Evolutionary conservation across 148 eudicot species (phyloP).

Genomic region (Rhododendron simsii): DNA sequence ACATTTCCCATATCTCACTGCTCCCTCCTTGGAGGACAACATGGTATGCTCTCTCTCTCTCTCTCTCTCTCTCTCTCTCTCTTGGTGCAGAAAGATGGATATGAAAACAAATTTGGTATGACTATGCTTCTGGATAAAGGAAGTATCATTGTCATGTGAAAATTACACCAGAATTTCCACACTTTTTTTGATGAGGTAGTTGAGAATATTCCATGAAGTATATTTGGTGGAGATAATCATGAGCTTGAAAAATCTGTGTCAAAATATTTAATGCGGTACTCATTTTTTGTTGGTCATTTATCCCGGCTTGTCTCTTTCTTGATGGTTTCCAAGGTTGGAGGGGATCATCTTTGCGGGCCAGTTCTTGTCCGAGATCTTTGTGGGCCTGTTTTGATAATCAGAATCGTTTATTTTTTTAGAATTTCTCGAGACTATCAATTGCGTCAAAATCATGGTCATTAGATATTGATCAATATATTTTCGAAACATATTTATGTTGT

Average conservation of each 20-base stretch:
- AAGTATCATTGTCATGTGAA: background rate
- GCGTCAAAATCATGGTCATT: background rate
- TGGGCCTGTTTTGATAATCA: background rate
- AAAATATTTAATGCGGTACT: no score
- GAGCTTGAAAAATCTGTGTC: background rate
- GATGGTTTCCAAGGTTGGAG: background rate
- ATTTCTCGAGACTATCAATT: background rate
- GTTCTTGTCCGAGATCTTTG: background rate
- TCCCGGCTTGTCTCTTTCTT: background rate
- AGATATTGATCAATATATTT: background rate
- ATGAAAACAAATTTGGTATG: background rate
- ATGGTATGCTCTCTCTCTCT: constrained; percentile 1
- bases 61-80: background rate
- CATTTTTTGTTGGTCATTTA: background rate
- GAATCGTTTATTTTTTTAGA: background rate
- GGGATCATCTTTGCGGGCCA: background rate
- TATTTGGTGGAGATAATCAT: background rate
- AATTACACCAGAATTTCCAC: background rate
- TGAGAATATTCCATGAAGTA: background rate
- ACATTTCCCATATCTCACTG: background rate
- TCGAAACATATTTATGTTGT: background rate
- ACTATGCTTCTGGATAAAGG: background rate
- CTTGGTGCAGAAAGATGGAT: background rate
- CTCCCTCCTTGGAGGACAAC: background rate
- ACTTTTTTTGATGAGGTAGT: background rate